These are phyloP conservation scores for Brassica napus DNA, from an alignment of 345 rosid genomes.

Conservation along the genomic window DNA sequence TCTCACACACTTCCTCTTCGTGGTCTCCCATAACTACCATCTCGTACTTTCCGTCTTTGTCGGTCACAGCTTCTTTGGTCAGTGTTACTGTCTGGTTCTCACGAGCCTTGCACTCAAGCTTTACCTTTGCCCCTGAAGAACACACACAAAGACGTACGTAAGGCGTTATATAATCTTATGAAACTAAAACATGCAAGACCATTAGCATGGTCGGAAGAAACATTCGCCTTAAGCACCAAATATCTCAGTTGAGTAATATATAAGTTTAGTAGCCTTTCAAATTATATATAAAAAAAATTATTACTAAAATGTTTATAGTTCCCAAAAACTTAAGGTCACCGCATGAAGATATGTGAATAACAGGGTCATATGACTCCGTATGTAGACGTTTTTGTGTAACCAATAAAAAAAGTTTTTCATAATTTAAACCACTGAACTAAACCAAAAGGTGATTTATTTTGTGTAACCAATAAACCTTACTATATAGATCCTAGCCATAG, in stretches of 20 bases:
- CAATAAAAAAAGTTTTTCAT: no score
- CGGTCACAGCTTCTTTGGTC: constrained; percentile 46
- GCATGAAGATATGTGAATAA: not conserved
- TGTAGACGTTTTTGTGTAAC: no score
- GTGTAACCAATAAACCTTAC: not conserved
- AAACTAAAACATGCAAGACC: not conserved
- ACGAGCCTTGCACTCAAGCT: constrained; percentile 56
- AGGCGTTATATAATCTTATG: not conserved
- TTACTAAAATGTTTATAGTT: not conserved
- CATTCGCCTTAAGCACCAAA: not conserved
- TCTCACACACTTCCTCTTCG: constrained; percentile 69
- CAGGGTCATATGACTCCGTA: no score
- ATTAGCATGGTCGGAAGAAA: not conserved
- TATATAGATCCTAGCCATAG: not conserved
- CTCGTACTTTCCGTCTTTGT: constrained; percentile 49
- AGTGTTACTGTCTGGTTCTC: constrained; percentile 42
- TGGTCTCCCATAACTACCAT: constrained; percentile 59
- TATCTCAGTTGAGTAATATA: not conserved
- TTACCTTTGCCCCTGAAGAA: constrained; percentile 54
- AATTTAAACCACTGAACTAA: not conserved
- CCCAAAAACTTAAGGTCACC: not conserved
- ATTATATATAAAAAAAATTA: no score
- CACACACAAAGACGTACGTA: not conserved
- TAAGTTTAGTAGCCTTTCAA: not conserved
- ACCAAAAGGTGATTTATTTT: not conserved